These are phyloP conservation scores for Spergularia azorica DNA, from an alignment of 179 eudicot genomes.

Conservation along the genomic window DNA sequence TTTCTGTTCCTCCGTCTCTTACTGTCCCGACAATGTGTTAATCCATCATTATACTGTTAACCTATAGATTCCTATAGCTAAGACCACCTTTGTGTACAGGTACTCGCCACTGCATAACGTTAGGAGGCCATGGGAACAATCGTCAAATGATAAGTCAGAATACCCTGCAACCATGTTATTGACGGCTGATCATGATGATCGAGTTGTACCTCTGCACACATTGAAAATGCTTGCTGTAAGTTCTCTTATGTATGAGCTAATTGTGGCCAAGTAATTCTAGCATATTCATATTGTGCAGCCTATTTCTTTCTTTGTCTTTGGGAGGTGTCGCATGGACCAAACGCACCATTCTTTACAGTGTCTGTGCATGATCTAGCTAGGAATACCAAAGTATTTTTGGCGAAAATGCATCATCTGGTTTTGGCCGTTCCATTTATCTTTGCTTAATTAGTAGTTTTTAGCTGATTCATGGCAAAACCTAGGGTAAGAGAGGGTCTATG, in stretches of 20 bases:
- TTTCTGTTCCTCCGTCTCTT: too few species aligned
- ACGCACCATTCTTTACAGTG: too few species aligned
- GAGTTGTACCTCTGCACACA: slow-evolving; percentile 95
- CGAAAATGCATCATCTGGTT: too few species aligned
- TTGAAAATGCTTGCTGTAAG: slow-evolving; percentile 84
- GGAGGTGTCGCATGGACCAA: too few species aligned
- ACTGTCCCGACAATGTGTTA: background rate
- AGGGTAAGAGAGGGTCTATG: too few species aligned
- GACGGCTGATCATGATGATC: slow-evolving; percentile 99
- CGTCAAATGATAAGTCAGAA: slow-evolving; percentile 46
- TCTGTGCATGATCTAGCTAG: too few species aligned
- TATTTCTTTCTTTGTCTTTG: too few species aligned
- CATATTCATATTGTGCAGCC: background rate
- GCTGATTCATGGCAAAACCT: too few species aligned
- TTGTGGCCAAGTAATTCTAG: background rate
- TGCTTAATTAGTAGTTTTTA: too few species aligned
- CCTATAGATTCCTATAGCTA: slow-evolving; percentile 7
- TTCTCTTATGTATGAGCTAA: slow-evolving; percentile 6
- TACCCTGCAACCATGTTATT: slow-evolving; percentile 91
- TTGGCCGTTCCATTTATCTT: too few species aligned
- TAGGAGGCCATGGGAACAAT: slow-evolving; percentile 87
- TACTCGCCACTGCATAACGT: slow-evolving; percentile 95
- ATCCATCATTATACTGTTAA: background rate
- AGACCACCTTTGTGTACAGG: slow-evolving; percentile 34
- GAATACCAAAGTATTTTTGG: too few species aligned